Evolutionary conservation across 441 rosid genomes (phyloP).

Genomic region (Euphorbia corollata): DNA sequence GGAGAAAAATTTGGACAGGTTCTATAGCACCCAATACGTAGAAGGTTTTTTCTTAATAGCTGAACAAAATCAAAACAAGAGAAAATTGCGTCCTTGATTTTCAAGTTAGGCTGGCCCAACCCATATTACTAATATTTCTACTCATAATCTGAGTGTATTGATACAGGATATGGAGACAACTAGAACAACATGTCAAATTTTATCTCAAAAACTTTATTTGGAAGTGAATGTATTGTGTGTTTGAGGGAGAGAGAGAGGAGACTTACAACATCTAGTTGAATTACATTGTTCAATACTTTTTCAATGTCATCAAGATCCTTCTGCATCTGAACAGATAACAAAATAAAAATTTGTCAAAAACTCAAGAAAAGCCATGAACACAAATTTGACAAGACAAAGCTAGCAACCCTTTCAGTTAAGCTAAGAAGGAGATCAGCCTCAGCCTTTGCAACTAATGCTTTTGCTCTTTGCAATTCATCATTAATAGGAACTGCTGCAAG

Average conservation of each 20-base stretch:
- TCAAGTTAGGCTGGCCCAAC: neutral
- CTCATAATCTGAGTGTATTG: neutral
- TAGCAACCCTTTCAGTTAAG: constrained; percentile 67
- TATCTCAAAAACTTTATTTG: constrained; percentile 7
- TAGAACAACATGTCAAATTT: neutral
- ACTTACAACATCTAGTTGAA: constrained; percentile 69
- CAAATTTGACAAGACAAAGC: constrained; percentile 20
- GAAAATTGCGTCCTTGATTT: neutral
- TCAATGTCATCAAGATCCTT: constrained; percentile 56
- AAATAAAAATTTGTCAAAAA: constrained; percentile 17
- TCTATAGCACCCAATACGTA: neutral
- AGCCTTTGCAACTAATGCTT: constrained; percentile 63
- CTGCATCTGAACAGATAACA: constrained; percentile 51
- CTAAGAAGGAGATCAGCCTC: constrained; percentile 70
- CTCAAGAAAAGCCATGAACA: constrained; percentile 15
- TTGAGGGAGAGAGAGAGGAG: constrained; percentile 3
- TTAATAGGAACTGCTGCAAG: constrained; percentile 69
- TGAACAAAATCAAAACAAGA: neutral
- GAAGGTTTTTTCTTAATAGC: neutral
- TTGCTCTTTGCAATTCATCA: constrained; percentile 76
- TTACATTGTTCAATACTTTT: constrained; percentile 37
- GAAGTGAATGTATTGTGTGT: neutral
- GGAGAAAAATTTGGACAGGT: neutral
- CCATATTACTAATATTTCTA: neutral
- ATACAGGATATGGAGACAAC: neutral